Evolutionary conservation across 306 rosid genomes (phyloP), one percentile per base, ranked within the genome.

Genomic region (Pyrus communis): DNA sequence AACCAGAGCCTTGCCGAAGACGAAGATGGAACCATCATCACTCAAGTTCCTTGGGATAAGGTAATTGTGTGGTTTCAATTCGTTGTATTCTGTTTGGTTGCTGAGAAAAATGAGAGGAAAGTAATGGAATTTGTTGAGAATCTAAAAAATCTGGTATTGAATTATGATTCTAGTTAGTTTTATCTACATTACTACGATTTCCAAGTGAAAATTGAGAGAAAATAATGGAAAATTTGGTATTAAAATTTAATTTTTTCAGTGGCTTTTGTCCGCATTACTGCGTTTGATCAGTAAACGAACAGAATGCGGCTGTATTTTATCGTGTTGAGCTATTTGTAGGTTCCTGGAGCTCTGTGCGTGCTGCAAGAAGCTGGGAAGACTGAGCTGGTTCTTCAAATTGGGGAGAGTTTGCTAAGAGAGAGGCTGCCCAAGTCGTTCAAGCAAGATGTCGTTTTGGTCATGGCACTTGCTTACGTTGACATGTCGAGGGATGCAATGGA

Each of bases 301-400:
- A 61, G 67, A 14, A 6, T 22, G 52, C 52, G 30, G 22, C 43
- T 28, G 61, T 25, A 40, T 49, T 61, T 5, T 25, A 14, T 27
- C 2, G 14, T 27, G 35, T 27, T 61, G 38, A 25, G 45, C 18
- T 67, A 76, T 84, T 75, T 81, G 85, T 76, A 95, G 99, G 97
- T 95, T 81, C 96, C 99, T 25, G 99, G 99, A 55, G 99, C 99
- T 73, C 68, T 95, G 71, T 92, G 97, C 30, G 91, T 82, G 54
- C 67, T 95, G 93, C 97, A 90, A 85, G 97, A 95, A 79, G 93
- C 97, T 21, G 99, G 99, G 33, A 96, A 90, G 88, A 81, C 91
- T 2, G 90, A 83, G 75, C 68, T 90, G 66, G 96, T 91, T 67
- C 95, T 92, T 84, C 83, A 84, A 74, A 82, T 90, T 81, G 99